A percentile compares a stretch with the other conserved stretches of the same genome.
phyloP scores from a whole-genome alignment of 345 rosid genomes.

The Tarenaya hassleriana region DNA sequence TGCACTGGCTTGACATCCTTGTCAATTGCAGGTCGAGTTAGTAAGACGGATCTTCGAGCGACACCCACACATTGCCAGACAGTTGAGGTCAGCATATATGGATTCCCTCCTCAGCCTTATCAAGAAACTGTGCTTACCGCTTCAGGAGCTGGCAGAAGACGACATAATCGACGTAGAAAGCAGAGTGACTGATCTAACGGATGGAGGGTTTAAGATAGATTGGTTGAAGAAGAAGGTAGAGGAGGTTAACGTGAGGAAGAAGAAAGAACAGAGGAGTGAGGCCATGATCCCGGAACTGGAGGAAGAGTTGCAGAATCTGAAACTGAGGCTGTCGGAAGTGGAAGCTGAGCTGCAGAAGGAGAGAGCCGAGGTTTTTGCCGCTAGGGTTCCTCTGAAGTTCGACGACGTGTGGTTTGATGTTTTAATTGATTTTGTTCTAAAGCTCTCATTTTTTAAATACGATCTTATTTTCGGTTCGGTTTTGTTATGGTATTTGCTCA shows the following conservation, averaged over 20 bases:
- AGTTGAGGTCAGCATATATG: slow-evolving; percentile 26
- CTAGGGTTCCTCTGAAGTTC: slow-evolving; percentile 24
- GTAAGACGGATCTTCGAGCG: slow-evolving; percentile 28
- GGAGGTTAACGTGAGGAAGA: slow-evolving; percentile 25
- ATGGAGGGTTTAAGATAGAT: slow-evolving; percentile 28
- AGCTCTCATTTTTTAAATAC: no score
- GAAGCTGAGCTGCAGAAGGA: slow-evolving; percentile 26
- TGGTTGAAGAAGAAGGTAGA: slow-evolving; percentile 27
- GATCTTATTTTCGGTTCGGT: no score
- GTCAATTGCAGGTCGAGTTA: slow-evolving; percentile 20
- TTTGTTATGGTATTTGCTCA: no score
- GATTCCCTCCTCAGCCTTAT: slow-evolving; percentile 24
- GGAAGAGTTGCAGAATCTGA: not conserved
- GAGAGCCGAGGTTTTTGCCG: slow-evolving; percentile 23
- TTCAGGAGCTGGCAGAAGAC: slow-evolving; percentile 27
- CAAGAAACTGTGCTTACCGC: slow-evolving; percentile 22
- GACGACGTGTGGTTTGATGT: slow-evolving; percentile 29
- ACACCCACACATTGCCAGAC: slow-evolving; percentile 28
- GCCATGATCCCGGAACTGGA: slow-evolving; percentile 8
- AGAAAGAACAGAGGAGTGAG: slow-evolving; percentile 25
- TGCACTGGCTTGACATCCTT: no score
- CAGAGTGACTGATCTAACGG: slow-evolving; percentile 20
- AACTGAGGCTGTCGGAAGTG: slow-evolving; percentile 8
- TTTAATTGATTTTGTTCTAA: not conserved
- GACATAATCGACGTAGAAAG: slow-evolving; percentile 22